Conservation (phyloP, 176 grass and related monocot species). For the Dendrocalamus sinicus region DNA sequence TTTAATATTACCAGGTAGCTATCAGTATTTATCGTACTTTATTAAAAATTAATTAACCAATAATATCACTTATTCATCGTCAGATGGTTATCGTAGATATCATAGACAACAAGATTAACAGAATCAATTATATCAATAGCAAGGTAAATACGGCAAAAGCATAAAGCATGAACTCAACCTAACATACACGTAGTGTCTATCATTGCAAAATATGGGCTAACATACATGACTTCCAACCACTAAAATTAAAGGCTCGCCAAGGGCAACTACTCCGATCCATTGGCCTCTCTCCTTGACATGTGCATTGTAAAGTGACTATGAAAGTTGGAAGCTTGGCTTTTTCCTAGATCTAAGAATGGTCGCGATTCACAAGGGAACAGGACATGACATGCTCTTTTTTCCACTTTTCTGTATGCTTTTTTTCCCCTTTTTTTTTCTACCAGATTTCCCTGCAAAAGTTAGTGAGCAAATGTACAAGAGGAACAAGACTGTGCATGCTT, state of each 20-base stretch:
- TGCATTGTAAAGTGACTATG: constrained; percentile 36
- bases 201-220: constrained; percentile 37
- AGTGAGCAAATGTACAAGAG: background rate
- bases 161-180: no score
- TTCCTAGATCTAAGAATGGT: constrained; percentile 52
- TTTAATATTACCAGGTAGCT: no score
- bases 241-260: constrained; percentile 40
- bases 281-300: constrained; percentile 46
- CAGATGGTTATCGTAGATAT: no score
- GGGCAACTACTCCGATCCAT: constrained; percentile 25
- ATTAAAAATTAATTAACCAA: no score
- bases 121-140: no score
- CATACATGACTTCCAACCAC: constrained; percentile 48
- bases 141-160: no score
- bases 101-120: no score
- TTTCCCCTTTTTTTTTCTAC: background rate
- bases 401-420: constrained; percentile 1
- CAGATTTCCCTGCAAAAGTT: constrained; percentile 21
- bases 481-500: constrained; percentile 19
- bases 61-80: no score
- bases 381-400: constrained; percentile 47
- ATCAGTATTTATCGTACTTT: no score
- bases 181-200: background rate
- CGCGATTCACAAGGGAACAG: constrained; percentile 36
- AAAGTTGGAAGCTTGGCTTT: constrained; percentile 46